Base-by-base conservation (phyloP, 2,329 filamentous ascomycete genomes). In the Colletotrichum shisoi region DNA sequence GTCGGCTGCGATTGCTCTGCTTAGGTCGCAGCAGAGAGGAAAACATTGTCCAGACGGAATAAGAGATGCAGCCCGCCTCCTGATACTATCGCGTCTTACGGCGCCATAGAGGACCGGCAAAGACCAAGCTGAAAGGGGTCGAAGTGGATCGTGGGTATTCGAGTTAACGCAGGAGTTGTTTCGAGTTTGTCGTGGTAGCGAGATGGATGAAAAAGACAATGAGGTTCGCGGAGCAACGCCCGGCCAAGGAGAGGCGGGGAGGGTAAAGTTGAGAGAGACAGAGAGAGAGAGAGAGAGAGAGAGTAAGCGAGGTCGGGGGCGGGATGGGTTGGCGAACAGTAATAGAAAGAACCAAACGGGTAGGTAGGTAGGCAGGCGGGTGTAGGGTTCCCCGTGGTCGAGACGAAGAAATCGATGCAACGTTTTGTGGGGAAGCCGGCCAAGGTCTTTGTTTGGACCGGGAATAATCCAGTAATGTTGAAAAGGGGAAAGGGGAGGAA, bases 21-120 rank as follows among this genome's bases (percentile, higher is more conserved):
- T 60, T 69, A 52, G 69, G 67, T 61, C 67, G 69, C 46, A 70
- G 63, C 59, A 70, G 60, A 62, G 69, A 69, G 60, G 69, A 68
- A 66, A 70, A 70, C 69, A 70, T 70, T 57, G 46, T 70, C 67
- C 56, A 60, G 62, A 61, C 56, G 69, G 39, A 53, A 40, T 68
- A 31, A 42, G 39, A 63, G 57, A 57, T 68, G 57, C 57, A 67
- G 45, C 66, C 66, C 66, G 57, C 66, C 66, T 45, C 66, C 66
- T 61, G 42, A 45, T 61, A 31, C 21, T 62, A 57, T 67, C 42
- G 57, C 46, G 57, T 54, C 62, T 67, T 57, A 68, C 66, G 39
- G 57, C 56, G 66, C 66, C 66, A 68, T 68, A 57, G 62, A 57
- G 53, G 37, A 52, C 24, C 39, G 46, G 51, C 11, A 52, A 27